Evolutionary conservation across 2,329 filamentous ascomycete species (phyloP), one percentile per base, ranked within the genome.

Genomic region (Sordariomycetes sp.): DNA sequence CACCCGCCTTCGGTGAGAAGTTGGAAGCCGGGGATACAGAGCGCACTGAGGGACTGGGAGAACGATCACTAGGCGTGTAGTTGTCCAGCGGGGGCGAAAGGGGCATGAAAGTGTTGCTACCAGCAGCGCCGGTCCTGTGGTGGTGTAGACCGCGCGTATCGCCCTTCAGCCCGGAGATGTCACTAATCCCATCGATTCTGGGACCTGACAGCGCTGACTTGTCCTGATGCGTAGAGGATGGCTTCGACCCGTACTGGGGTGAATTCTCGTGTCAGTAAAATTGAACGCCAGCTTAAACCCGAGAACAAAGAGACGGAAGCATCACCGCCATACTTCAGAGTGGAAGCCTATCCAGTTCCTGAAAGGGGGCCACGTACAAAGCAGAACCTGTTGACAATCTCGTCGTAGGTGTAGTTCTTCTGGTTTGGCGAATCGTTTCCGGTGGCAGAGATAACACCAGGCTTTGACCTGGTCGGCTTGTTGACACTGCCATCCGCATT

Each of bases 341-440:
- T 32, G 28, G 28, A 32, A 32, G 8, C 28, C 3, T 32, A 32
- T 32, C 28, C 3, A 8, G 4, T 32, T 32, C 28, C 28, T 32
- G 8, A 45, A 15, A n/a, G 39, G 39, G 71, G 72, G 68, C 80
- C 80, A 95, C 92, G 84, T 92, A 96, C 92, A 83, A 97, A 99
- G 80, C 94, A 99, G 79, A 96, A 99, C 77, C 95, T 96, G 77
- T 95, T 91, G 71, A 99, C 87, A 62, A 99, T 81, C 74, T 99
- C 94, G 73, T 95, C 89, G 70, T 99, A 97, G 60, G 92, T 72
- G 57, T 76, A 72, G 35, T 73, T 65, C 69, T 79, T 80, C 77
- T 80, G 79, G 63, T 80, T 76, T 36, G 85, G 67, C 56, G 77
- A 75, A 65, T 84, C 79, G 69, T 78, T 79, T 65, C 76, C 73